Evolutionary conservation across 1,284 basidiomycete species (phyloP).

Genomic region (Laetiporus sulphureus): DNA sequence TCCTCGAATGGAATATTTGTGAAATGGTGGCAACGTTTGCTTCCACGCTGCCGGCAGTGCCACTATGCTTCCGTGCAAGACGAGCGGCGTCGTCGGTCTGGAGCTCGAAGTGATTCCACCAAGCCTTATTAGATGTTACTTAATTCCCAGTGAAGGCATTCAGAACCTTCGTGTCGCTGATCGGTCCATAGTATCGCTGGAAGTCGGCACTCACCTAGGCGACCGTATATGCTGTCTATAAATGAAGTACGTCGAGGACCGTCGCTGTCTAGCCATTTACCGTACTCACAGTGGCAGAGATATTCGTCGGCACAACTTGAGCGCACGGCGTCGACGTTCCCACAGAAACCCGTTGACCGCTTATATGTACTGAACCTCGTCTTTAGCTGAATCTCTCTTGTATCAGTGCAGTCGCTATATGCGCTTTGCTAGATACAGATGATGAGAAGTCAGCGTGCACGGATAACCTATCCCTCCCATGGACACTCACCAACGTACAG

Average conservation of each 20-base stretch:
- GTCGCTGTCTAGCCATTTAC: too few relatives aligned
- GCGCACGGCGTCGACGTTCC: not conserved
- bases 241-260: too few relatives aligned
- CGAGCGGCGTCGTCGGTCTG: slow-evolving; percentile 47
- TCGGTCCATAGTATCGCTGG: slow-evolving; percentile 20
- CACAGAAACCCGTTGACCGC: too few relatives aligned
- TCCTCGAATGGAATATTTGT: slow-evolving; percentile 15
- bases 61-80: slow-evolving; percentile 40
- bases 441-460: too few relatives aligned
- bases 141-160: too few relatives aligned
- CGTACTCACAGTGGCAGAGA: slow-evolving; percentile 1
- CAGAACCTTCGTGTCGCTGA: slow-evolving; percentile 28
- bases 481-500: too few relatives aligned
- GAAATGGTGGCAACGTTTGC: slow-evolving; percentile 7
- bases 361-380: too few relatives aligned
- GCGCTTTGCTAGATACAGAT: too few relatives aligned
- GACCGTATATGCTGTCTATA: slow-evolving; percentile 33
- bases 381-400: too few relatives aligned
- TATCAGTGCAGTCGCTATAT: too few relatives aligned
- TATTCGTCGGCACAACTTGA: not conserved
- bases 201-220: slow-evolving; percentile 30
- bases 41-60: slow-evolving; percentile 12
- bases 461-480: too few relatives aligned
- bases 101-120: slow-evolving; percentile 30
- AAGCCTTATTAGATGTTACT: too few relatives aligned